Evolutionary conservation across 2,329 filamentous ascomycete genomes (phyloP), one percentile per base, ranked within the genome.

Genomic region (Hymenoscyphus fructigenus): DNA sequence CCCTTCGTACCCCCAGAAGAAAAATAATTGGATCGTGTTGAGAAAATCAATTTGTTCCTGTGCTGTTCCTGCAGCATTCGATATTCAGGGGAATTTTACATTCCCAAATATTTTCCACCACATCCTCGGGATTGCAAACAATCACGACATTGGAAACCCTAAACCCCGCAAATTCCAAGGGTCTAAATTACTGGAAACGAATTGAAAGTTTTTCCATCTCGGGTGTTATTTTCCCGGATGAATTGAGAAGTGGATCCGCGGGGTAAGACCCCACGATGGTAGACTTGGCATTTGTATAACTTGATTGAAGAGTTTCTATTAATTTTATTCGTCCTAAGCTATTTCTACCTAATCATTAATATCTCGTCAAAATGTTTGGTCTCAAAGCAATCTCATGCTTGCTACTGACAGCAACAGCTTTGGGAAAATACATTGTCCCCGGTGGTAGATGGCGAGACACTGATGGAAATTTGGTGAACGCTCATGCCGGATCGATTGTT

Each of bases 381-480:
- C 56, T 58, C 17, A 36, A 32, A 58, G 5, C 34, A 20, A 20
- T 58, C 3, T 58, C 20, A 14, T 58, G 29, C n/a, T 38, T 58
- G 9, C 12, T 58, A 15, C 34, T 68, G 15, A 58, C 64, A 5
- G 53, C 57, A 10, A 38, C 50, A 20, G 68, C 65, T 1, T 62
- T 67, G 26, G 79, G 80, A 14, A 84, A 81, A 72, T 88, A 84
- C 75, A 88, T 88, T 58, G 85, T 88, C 2, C 86, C 86, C 0
- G 86, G 85, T 3, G 85, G 79, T 0, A 78, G 85, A 72, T 89
- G 86, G 86, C 79, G 76, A 20, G 86, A 88, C 68, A 88, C 84
- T 0, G 80, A 85, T 2, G 85, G 85, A 0, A 81, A 83, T n/a
- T 72, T 87, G 14, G 81, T 88, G 61, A 88, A 86, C 61, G 85